Conservation (phyloP, 495 filamentous ascomycete genomes). For the Daldinia vernicosa region DNA sequence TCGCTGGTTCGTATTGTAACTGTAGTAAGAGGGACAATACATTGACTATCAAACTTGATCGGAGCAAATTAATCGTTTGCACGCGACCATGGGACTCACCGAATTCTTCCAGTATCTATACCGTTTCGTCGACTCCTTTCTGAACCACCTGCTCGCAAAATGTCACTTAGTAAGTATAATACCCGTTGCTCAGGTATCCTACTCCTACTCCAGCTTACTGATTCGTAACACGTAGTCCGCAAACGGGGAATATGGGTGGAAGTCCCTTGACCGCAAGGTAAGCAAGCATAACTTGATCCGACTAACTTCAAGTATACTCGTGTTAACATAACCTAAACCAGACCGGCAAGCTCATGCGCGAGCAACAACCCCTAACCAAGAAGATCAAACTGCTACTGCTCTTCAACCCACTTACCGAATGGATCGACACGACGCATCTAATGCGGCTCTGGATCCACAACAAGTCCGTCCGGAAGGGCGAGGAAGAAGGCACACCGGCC, state of each 20-base stretch:
- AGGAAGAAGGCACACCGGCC: conserved; percentile 13
- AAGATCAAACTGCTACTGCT: conserved; percentile 54
- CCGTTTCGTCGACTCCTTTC: conserved; percentile 8
- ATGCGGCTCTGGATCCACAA: conserved; percentile 51
- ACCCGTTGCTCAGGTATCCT: not conserved
- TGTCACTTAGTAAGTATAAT: conserved; percentile 5
- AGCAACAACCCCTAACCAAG: conserved; percentile 52
- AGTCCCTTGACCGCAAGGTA: conserved; percentile 46
- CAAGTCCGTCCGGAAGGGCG: conserved; percentile 27
- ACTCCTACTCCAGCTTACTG: not conserved
- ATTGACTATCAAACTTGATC: not conserved
- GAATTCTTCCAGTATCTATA: not conserved
- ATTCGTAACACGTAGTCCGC: conserved; percentile 6
- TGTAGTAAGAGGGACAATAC: not conserved
- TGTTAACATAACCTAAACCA: conserved; percentile 6
- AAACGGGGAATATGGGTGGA: conserved; percentile 51
- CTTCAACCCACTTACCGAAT: conserved; percentile 54
- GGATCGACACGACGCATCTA: conserved; percentile 50
- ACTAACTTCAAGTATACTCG: not conserved
- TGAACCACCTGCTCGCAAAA: conserved; percentile 7
- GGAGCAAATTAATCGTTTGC: not conserved
- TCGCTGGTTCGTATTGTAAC: not conserved
- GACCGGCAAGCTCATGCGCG: conserved; percentile 48
- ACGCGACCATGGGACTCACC: not conserved
- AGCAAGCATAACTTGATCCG: not conserved